Conservation (phyloP, 768 basidiomycete genomes). For the Macrolepiota fuliginosa region DNA sequence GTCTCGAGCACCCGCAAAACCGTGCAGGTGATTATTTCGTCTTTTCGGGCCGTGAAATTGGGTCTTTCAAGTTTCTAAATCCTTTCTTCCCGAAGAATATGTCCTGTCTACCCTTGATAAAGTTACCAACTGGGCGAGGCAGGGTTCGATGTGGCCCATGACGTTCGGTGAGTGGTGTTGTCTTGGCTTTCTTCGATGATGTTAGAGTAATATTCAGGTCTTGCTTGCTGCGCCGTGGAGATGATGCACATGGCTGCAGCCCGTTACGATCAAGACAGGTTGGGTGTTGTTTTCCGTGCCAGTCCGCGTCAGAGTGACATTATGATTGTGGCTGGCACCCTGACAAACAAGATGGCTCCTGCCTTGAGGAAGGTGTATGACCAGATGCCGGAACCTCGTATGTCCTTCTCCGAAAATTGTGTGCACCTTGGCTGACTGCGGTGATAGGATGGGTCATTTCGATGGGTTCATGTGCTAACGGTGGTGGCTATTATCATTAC, state of each 20-base stretch:
- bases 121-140: conserved; percentile 94
- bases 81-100: conserved; percentile 63
- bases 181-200: conserved; percentile 1
- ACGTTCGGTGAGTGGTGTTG: conserved; percentile 62
- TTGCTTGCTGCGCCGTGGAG: conserved; percentile 99
- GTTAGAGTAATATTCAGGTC: conserved; percentile 45
- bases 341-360: conserved; percentile 99
- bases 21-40: conserved; percentile 63
- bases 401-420: conserved; percentile 22
- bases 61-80: neutral
- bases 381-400: conserved; percentile 98
- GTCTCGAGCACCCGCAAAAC: conserved; percentile 86
- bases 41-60: neutral
- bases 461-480: conserved; percentile 99
- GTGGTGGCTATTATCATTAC: conserved; percentile 96
- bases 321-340: conserved; percentile 98
- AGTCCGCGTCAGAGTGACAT: conserved; percentile 96
- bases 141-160: conserved; percentile 99
- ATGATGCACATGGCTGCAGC: conserved; percentile 99
- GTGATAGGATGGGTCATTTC: conserved; percentile 92
- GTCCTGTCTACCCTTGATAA: conserved; percentile 96
- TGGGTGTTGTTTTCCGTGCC: conserved; percentile 98
- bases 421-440: neutral
- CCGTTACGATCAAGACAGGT: conserved; percentile 95
- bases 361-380: conserved; percentile 95